phyloP scores from a whole-genome alignment of 2,329 filamentous ascomycete species.

The Aspergillus aculeatus region DNA sequence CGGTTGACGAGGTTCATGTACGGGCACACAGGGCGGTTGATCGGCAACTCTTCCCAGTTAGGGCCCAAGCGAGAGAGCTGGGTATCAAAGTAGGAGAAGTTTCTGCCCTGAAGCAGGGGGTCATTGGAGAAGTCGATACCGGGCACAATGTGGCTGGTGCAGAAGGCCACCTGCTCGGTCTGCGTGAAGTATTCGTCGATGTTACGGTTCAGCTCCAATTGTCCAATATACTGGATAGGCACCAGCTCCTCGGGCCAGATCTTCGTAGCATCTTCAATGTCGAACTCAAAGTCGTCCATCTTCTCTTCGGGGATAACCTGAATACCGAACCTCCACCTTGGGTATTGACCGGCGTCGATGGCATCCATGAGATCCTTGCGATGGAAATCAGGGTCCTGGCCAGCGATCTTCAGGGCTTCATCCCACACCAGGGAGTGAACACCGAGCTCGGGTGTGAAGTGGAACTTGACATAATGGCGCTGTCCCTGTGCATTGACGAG shows the following conservation, averaged over 20 bases:
- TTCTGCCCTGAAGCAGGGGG: constrained; percentile 70
- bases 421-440: constrained; percentile 51
- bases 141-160: constrained; percentile 74
- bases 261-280: constrained; percentile 82
- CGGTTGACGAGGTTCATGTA: constrained; percentile 75
- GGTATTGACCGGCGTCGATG: constrained; percentile 68
- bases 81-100: constrained; percentile 57
- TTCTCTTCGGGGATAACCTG: constrained; percentile 70
- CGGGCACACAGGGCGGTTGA: constrained; percentile 72
- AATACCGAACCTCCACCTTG: constrained; percentile 81
- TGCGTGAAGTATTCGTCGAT: constrained; percentile 79
- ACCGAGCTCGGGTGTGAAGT: constrained; percentile 34
- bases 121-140: constrained; percentile 77
- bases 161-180: constrained; percentile 81
- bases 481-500: constrained; percentile 35
- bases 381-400: constrained; percentile 78
- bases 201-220: constrained; percentile 76
- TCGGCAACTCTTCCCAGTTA: constrained; percentile 75
- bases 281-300: constrained; percentile 78
- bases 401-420: constrained; percentile 71
- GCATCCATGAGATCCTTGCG: constrained; percentile 73
- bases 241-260: constrained; percentile 78
- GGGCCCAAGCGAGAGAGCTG: constrained; percentile 67
- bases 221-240: constrained; percentile 73
- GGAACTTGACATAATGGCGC: constrained; percentile 37